A percentile compares a stretch with the other conserved stretches of the same genome.
These are phyloP conservation scores for Alternaria alternata DNA, from an alignment of 2,329 filamentous ascomycete genomes.

Conservation along the genomic window DNA sequence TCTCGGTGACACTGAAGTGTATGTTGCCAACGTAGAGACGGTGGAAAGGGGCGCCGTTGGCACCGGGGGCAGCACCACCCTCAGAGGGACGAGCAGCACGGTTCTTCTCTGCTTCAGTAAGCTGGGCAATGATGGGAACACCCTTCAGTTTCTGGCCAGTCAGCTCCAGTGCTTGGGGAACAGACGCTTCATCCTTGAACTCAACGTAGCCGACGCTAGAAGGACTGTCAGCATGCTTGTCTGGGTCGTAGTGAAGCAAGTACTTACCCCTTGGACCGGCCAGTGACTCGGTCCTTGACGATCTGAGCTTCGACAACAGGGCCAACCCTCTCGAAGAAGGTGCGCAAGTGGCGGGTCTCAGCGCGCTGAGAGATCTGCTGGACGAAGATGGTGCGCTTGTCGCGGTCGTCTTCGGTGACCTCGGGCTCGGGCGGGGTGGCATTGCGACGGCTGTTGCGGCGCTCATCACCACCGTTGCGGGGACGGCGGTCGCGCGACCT, in stretches of 20 bases:
- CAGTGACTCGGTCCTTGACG: conserved; percentile 95
- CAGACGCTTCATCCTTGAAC: conserved; percentile 95
- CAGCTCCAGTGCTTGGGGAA: conserved; percentile 92
- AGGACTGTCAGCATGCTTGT: conserved; percentile 48
- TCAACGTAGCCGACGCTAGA: conserved; percentile 96
- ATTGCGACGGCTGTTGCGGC: conserved; percentile 48
- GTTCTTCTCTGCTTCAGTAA: conserved; percentile 99
- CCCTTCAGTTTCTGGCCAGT: conserved; percentile 98
- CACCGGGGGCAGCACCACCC: conserved; percentile 66
- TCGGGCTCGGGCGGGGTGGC: conserved; percentile 68
- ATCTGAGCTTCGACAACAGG: conserved; percentile 97
- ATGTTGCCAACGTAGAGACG: conserved; percentile 99
- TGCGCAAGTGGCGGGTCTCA: conserved; percentile 88
- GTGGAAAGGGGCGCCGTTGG: conserved; percentile 92
- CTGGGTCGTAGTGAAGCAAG: background rate
- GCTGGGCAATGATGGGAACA: conserved; percentile 97
- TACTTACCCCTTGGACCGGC: conserved; percentile 93
- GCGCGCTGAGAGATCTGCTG: conserved; percentile 96
- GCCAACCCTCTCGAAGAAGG: conserved; percentile 95
- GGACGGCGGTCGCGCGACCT: conserved; percentile 55
- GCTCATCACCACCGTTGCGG: conserved; percentile 56
- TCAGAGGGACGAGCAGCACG: conserved; percentile 84
- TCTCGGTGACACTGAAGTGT: conserved; percentile 98
- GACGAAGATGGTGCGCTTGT: conserved; percentile 96
- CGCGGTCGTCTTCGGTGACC: conserved; percentile 92